phyloP scores from a whole-genome alignment of 2,329 filamentous ascomycete species.

The Colletotrichum sp. region DNA sequence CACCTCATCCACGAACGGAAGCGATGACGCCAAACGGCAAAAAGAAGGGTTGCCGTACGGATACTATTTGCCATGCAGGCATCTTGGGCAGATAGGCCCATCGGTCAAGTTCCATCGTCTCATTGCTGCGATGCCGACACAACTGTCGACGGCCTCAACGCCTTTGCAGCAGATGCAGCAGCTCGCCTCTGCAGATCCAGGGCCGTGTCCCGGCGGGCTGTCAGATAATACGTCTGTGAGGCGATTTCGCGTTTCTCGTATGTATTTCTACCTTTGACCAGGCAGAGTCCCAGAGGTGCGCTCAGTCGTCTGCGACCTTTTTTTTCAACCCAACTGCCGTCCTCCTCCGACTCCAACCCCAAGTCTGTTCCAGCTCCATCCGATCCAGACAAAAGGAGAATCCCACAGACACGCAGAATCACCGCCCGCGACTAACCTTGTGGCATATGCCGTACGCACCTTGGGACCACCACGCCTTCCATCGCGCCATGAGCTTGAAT shows the following conservation, averaged over 20 bases:
- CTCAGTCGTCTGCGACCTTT: background rate
- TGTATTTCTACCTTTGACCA: background rate
- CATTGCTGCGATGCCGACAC: background rate
- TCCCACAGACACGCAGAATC: background rate
- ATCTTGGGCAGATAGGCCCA: background rate
- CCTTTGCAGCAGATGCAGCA: background rate
- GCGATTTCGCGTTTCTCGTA: background rate
- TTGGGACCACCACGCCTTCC: background rate
- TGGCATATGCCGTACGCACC: background rate
- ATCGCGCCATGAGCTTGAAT: background rate
- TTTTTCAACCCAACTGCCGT: background rate
- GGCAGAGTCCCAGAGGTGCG: background rate
- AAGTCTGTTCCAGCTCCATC: background rate
- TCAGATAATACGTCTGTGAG: background rate
- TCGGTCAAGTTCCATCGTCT: background rate
- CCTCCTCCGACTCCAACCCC: background rate
- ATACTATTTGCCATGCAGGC: background rate
- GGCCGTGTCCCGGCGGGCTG: conserved; percentile 8
- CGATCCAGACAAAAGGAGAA: background rate
- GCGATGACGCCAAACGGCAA: background rate
- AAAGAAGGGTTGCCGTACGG: background rate
- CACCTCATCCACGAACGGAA: background rate
- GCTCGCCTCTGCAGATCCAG: background rate
- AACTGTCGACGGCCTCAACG: background rate
- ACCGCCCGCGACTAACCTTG: background rate